Evolutionary conservation across 1,284 basidiomycete species (phyloP), one percentile per base, ranked within the genome.

Genomic region (Cutaneotrichosporon cavernicola): DNA sequence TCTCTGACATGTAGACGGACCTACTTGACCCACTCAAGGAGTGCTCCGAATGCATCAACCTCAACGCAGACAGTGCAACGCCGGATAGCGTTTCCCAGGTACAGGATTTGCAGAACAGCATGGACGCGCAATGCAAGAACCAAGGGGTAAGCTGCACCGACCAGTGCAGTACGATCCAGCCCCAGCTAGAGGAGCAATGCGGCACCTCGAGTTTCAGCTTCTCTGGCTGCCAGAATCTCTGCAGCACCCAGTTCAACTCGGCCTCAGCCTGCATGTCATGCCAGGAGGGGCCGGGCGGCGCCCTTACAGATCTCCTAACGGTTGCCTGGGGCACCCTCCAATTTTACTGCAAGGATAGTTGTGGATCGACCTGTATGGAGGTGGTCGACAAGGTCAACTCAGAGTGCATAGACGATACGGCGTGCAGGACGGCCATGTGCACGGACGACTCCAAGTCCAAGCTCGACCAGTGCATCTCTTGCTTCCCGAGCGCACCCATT

Each of bases 401-500:
- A 4, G 2, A 53, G 51, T 53, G 51, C 31, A 16, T 14, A 13
- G 51, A 53, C 31, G 51, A 34, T 4, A 16, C 26, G 16, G 9
- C 14, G 18, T 53, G 51, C 51, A 10, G 34, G 21, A 18, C 51
- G 8, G 31, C 30, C 30, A 53, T 53, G 51, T 53, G 51, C 51
- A 13, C 16, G 8, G 51, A 16, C 14, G 51, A 53, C 51, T 3
- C 30, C 51, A 53, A 53, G 30, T 18, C 30, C 4, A 32, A 53
- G 26, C 51, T 53, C 7, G 51, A 53, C 51, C 16, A 53, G 51
- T 53, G 51, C 30, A 53, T n/a, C 31, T 14, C 8, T 7, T 53
- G 51, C 31, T 10, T 9, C 51, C 16, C 30, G 14, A 16, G 16
- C 5, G 51, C 30, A 5, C 16, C 26, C 10, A 51, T 30, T 14